Evolutionary conservation across 1,284 basidiomycete species (phyloP).

Genomic region (Ganoderma lingzhi): DNA sequence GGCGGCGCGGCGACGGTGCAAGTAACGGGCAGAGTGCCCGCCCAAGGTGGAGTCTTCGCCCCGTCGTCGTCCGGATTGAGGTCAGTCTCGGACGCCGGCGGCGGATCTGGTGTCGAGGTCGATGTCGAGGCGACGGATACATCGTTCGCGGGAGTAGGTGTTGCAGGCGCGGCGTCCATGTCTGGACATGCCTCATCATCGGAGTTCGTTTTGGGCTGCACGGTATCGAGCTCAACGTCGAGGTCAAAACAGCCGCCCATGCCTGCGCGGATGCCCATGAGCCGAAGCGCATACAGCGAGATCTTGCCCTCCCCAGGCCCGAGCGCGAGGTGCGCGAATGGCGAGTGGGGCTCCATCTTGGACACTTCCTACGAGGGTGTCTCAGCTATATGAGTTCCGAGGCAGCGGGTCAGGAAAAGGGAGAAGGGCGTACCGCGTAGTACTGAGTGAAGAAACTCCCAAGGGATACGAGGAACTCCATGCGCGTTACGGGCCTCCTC

Average conservation of each 20-base stretch:
- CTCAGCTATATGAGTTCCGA: background rate
- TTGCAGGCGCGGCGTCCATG: background rate
- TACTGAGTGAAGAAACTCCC: constrained; percentile 23
- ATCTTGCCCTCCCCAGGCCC: constrained; percentile 21
- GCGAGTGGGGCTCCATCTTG: constrained; percentile 23
- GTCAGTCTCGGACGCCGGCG: background rate
- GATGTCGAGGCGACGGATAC: background rate
- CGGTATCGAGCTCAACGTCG: constrained; percentile 22
- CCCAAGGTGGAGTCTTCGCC: constrained; percentile 14
- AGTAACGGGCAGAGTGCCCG: constrained; percentile 11
- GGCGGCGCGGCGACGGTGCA: constrained; percentile 14
- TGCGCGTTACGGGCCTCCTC: constrained; percentile 18
- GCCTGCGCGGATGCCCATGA: constrained; percentile 23
- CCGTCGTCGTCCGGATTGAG: background rate
- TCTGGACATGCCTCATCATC: background rate
- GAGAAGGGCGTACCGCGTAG: constrained; percentile 17
- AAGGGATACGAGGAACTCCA: constrained; percentile 24
- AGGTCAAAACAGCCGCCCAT: constrained; percentile 23
- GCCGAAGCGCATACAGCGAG: constrained; percentile 25
- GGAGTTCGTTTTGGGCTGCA: background rate
- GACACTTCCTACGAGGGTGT: constrained; percentile 17
- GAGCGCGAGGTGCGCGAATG: constrained; percentile 26
- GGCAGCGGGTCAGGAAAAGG: too few relatives aligned
- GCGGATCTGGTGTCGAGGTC: background rate
- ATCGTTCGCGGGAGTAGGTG: background rate